Evolutionary conservation across 768 basidiomycete genomes (phyloP), one percentile per base, ranked within the genome.

Genomic region (Scleroderma citrinum): DNA sequence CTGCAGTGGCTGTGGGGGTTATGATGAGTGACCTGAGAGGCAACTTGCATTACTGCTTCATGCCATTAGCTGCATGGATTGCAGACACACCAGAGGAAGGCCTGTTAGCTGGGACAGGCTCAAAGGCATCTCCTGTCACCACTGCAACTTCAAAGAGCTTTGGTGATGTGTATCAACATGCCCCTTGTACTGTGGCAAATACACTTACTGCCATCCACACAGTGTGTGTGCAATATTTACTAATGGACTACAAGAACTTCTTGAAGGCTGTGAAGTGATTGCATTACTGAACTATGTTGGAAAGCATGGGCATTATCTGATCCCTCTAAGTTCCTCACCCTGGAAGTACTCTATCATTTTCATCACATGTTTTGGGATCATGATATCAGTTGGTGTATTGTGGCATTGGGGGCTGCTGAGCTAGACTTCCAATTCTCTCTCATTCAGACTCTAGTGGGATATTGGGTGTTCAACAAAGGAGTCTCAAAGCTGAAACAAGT

Each of bases 401-500:
- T n/a, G n/a, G n/a, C n/a, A n/a, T n/a, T n/a, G n/a, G n/a, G n/a
- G n/a, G n/a, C n/a, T n/a, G n/a, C n/a, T n/a, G n/a, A n/a, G n/a
- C n/a, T n/a, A n/a, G n/a, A n/a, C n/a, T n/a, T n/a, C n/a, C n/a
- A n/a, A n/a, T n/a, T n/a, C n/a, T n/a, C n/a, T n/a, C n/a, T n/a
- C n/a, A n/a, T n/a, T n/a, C n/a, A n/a, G n/a, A n/a, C n/a, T n/a
- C n/a, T n/a, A n/a, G n/a, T n/a, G n/a, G 37, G 37, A 2, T 38
- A 38, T 38, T 6, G n/a, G 10, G 14, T 10, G 17, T 74, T 72
- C 48, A 54, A 57, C 12, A 61, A 67, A 13, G 72, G 73, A 0
- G 66, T 75, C 8, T 69, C 69, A 16, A 53, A 56, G 16, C 45
- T 75, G 26, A 73, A 73, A 35, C 72, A 75, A 51, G 66, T 71